Base-by-base conservation (phyloP, 2,329 filamentous ascomycete genomes). In the Colletotrichum tanaceti region DNA sequence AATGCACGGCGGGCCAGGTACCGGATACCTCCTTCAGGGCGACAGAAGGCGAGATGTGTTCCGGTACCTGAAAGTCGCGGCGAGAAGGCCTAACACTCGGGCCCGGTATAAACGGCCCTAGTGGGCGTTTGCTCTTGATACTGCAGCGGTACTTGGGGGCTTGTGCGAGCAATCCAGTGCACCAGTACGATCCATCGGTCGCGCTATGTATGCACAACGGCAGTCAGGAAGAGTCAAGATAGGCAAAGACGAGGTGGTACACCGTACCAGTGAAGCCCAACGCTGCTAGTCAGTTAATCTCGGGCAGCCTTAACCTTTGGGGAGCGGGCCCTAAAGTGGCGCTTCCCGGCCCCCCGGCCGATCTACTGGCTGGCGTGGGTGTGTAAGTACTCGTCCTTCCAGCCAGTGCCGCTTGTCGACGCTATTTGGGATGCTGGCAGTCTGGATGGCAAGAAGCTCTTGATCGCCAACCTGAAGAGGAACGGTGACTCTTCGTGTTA, bases 41-140 rank as follows among this genome's bases (percentile, higher is more conserved):
- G 49, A n/a, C 65, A 57, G n/a, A 53, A 53, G 62, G 55, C 57
- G 57, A 65, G 44, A 61, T 65, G 55, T 44, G 43, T 10, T 16
- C 14, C 55, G 49, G 62, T 68, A 68, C 63, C 67, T 70, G 63
- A 68, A 63, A 57, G 68, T 68, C 58, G 28, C 39, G 50, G 57
- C 67, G 53, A n/a, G 38, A 54, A 35, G 35, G 46, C 14, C 46
- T 54, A 55, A 55, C 65, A 68, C 65, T 65, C 62, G 50, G 62
- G 55, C 62, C 65, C 22, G 55, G 49, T 50, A 68, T 50, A 44
- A 65, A 54, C 63, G 65, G 43, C 55, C 62, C 43, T 39, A 44
- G 55, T 39, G 14, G 54, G 62, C 54, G 43, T 55, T 65, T 65
- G 50, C 49, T 16, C 41, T 20, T 28, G 14, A 22, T 65, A 53